Evolutionary conservation across 1,139 yeast species (phyloP).

Genomic region (Meyerozyma sp.): DNA sequence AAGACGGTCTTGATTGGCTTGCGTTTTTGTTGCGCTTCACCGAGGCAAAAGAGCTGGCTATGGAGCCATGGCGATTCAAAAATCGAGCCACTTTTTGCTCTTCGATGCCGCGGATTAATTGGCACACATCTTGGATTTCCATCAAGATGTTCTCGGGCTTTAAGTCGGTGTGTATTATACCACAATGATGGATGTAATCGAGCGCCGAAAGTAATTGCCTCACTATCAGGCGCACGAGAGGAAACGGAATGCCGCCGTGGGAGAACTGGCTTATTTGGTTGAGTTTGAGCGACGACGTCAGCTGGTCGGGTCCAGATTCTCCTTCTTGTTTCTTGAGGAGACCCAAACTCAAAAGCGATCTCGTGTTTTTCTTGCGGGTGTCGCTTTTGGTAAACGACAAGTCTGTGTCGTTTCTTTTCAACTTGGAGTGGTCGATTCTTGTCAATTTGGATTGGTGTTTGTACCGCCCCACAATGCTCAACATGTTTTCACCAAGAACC

Average conservation of each 20-base stretch:
- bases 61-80: background rate
- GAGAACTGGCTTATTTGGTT: slow-evolving; percentile 1
- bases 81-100: slow-evolving; percentile 19
- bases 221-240: slow-evolving; percentile 73
- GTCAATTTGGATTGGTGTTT: slow-evolving; percentile 16
- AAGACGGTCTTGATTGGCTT: background rate
- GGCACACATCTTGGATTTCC: slow-evolving; percentile 74
- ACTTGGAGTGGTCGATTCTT: slow-evolving; percentile 1
- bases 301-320: background rate
- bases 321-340: slow-evolving; percentile 8
- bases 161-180: slow-evolving; percentile 86
- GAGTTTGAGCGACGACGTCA: background rate
- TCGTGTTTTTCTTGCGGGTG: slow-evolving; percentile 15
- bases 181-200: slow-evolving; percentile 81
- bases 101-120: slow-evolving; percentile 54
- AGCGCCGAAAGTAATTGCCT: slow-evolving; percentile 71
- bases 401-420: background rate
- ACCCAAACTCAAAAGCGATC: slow-evolving; percentile 23
- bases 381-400: slow-evolving; percentile 1
- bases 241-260: slow-evolving; percentile 63
- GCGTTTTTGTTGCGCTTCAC: background rate
- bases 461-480: slow-evolving; percentile 64
- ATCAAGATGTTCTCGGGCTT: slow-evolving; percentile 88
- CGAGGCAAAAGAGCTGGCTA: background rate
- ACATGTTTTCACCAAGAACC: slow-evolving; percentile 75